Conservation (phyloP, 2,329 filamentous ascomycete genomes). For the Plenodomus biglobosus region DNA sequence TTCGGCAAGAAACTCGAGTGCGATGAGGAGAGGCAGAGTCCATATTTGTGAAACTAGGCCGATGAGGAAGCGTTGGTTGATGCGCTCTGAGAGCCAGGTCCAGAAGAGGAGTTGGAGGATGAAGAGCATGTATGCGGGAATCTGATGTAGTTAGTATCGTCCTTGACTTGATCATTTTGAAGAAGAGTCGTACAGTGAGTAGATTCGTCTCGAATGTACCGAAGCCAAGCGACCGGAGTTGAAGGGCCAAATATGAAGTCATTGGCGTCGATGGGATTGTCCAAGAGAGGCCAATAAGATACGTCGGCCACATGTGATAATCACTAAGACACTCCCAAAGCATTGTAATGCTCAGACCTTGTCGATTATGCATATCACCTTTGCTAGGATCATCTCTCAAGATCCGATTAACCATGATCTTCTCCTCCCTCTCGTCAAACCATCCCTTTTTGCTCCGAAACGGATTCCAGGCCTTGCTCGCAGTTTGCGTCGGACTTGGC, state of each 20-base stretch:
- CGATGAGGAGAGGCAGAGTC: slow-evolving; percentile 43
- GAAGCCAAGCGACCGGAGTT: slow-evolving; percentile 40
- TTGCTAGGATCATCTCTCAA: slow-evolving; percentile 59
- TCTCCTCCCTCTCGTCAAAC: slow-evolving; percentile 68
- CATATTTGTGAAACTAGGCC: slow-evolving; percentile 46
- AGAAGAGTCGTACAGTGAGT: slow-evolving; percentile 30
- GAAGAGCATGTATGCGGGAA: slow-evolving; percentile 51
- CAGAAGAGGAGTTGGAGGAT: slow-evolving; percentile 54
- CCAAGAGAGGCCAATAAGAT: slow-evolving; percentile 41
- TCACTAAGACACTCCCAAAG: slow-evolving; percentile 55
- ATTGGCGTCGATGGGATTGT: slow-evolving; percentile 39
- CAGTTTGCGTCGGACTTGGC: slow-evolving; percentile 64
- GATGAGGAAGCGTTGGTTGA: slow-evolving; percentile 57
- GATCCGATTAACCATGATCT: slow-evolving; percentile 67
- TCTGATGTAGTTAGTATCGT: slow-evolving; percentile 24
- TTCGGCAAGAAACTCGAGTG: slow-evolving; percentile 37
- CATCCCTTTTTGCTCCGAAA: slow-evolving; percentile 65
- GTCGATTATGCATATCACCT: slow-evolving; percentile 63
- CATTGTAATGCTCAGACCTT: slow-evolving; percentile 53
- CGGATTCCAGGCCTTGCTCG: slow-evolving; percentile 44
- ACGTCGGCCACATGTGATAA: slow-evolving; percentile 57
- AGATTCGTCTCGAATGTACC: slow-evolving; percentile 44
- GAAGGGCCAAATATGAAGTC: slow-evolving; percentile 40
- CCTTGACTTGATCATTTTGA: too few species aligned
- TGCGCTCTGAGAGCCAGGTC: slow-evolving; percentile 53